These are phyloP conservation scores for Colletotrichum aenigma DNA, from an alignment of 2,329 filamentous ascomycete genomes.

Conservation along the genomic window DNA sequence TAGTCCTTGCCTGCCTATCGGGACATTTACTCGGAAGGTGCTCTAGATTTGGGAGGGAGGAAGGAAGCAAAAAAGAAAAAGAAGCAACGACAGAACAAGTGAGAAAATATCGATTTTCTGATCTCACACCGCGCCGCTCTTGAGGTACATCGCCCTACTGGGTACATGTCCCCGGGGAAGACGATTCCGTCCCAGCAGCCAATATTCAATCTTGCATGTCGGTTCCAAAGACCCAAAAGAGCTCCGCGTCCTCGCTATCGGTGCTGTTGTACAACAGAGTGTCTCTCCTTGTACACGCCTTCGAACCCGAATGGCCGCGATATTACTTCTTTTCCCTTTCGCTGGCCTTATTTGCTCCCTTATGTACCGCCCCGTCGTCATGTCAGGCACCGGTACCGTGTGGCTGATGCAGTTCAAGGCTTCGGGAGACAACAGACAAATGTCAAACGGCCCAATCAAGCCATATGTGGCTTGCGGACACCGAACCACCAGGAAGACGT, in stretches of 20 bases:
- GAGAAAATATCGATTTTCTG: background rate
- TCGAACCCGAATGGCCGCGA: background rate
- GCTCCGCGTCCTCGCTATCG: background rate
- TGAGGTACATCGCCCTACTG: background rate
- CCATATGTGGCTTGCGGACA: conserved; percentile 8
- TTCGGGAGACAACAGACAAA: background rate
- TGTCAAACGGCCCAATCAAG: background rate
- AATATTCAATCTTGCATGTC: background rate
- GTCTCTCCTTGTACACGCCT: background rate
- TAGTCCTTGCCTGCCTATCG: background rate
- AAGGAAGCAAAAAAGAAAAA: background rate
- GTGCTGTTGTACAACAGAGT: background rate
- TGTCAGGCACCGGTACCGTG: conserved; percentile 10
- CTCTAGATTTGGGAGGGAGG: background rate
- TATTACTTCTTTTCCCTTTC: background rate
- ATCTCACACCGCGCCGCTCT: background rate
- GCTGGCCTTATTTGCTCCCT: background rate
- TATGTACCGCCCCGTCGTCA: conserved; percentile 6
- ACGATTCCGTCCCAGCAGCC: background rate
- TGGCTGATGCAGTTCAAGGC: background rate
- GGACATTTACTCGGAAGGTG: background rate
- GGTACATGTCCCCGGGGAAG: background rate
- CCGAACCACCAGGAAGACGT: background rate
- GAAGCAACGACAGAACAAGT: background rate
- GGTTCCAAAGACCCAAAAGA: background rate